Evolutionary conservation across 2,329 filamentous ascomycete genomes (phyloP), one percentile per base, ranked within the genome.

Genomic region (Hymenoscyphus occultus): DNA sequence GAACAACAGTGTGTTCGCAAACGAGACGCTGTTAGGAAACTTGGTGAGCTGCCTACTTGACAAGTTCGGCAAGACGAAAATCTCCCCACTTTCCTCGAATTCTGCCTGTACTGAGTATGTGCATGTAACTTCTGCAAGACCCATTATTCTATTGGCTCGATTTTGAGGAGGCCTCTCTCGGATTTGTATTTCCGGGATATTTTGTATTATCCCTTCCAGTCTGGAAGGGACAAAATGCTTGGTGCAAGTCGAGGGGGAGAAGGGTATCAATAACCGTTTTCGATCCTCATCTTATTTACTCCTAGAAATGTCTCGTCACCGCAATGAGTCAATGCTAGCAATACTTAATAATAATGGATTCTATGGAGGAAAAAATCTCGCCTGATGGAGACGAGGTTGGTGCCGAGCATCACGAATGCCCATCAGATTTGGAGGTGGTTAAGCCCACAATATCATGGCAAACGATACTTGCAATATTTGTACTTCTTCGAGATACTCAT

Each of bases 391-490:
- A 48, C n/a, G n/a, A 7, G n/a, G 4, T 45, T n/a, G 42, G 16
- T 48, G 10, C 42, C 5, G 42, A 48, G 42, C 42, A 51, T 51
- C 45, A 19, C n/a, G 45, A 51, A 51, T 51, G 13, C 7, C 10
- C 14, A 22, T 10, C 16, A 51, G n/a, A 51, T 19, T 22, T 10
- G 3, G 7, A 51, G 45, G 6, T 12, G 19, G 45, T 12, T 28
- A 51, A 51, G n/a, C 45, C 19, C 5, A 51, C 19, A 10, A 22
- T 51, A 22, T 10, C 16, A 19, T 51, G 7, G 45, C 19, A 45
- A 16, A 60, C 58, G 10, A 28, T 60, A 22, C 58, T 60, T 40
- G 39, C 39, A 28, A 22, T 60, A 39, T 22, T 60, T n/a, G 39
- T 60, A 31, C 13, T 3, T 40, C 22, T 42, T 7, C 12, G 5